Percentiles rank a stretch among this genome's conserved stretches.
These are phyloP conservation scores for Ensete ventricosum DNA, from an alignment of 176 grass and related monocot genomes.

Conservation along the genomic window DNA sequence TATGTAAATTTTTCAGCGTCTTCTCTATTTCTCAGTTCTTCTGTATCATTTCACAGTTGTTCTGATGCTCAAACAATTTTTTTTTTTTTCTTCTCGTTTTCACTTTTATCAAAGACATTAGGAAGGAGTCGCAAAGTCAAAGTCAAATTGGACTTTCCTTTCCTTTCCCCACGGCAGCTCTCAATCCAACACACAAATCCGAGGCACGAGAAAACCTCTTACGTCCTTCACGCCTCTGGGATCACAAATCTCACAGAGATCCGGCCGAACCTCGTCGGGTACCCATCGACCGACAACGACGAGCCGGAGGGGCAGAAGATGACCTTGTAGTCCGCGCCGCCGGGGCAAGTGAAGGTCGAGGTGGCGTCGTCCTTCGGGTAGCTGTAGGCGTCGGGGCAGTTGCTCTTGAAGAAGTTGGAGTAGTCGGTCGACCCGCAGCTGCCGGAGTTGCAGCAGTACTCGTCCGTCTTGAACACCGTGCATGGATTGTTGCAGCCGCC, in stretches of 20 bases:
- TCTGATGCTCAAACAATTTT: too few species aligned
- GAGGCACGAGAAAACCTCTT: background rate
- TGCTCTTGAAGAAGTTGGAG: conserved; percentile 46
- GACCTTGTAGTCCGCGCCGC: conserved; percentile 38
- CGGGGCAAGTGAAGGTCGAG: conserved; percentile 46
- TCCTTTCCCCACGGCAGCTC: too few species aligned
- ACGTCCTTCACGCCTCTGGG: background rate
- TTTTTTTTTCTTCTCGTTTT: too few species aligned
- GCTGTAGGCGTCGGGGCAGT: conserved; percentile 55
- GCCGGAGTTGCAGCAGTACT: conserved; percentile 35
- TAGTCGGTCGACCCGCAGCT: conserved; percentile 32
- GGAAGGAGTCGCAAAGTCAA: too few species aligned
- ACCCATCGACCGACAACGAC: background rate
- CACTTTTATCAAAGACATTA: too few species aligned
- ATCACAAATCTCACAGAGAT: background rate
- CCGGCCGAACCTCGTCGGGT: background rate
- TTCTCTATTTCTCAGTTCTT: too few species aligned
- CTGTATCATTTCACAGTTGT: too few species aligned
- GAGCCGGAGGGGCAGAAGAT: conserved; percentile 33
- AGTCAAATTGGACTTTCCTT: too few species aligned
- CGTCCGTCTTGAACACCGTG: conserved; percentile 32
- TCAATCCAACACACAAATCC: background rate
- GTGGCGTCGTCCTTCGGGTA: conserved; percentile 45
- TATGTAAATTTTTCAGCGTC: too few species aligned
- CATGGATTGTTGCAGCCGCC: conserved; percentile 42